Evolutionary conservation across 139 green algal genomes (phyloP), one percentile per base, ranked within the genome.

Genomic region (Micractinium conductrix): DNA sequence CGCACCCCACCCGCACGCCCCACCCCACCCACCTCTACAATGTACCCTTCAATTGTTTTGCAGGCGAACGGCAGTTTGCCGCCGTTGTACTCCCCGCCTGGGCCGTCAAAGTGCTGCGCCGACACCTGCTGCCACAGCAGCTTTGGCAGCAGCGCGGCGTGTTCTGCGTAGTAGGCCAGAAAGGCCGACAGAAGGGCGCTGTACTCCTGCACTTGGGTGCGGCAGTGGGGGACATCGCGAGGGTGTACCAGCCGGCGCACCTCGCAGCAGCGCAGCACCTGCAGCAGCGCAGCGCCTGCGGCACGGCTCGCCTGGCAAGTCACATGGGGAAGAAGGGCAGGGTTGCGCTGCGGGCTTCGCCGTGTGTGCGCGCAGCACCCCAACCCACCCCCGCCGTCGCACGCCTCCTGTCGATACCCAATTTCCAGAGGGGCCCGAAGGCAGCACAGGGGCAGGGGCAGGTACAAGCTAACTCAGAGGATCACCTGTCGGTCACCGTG

Each of bases 101-200:
- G 42, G n/a, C 16, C 9, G 73, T 14, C 73, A 67, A 79, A 79
- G 45, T 79, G 73, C 73, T 79, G 73, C 44, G 73, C 44, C 24
- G 35, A n/a, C 43, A 45, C 65, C 42, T 33, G 45, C 73, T 79
- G 73, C 73, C 73, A 79, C 44, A 79, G 48, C 73, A 65, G 30
- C 45, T 45, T 44, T n/a, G 73, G 73, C 73, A 79, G 45, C 5
- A 8, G 28, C 30, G 48, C 73, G 30, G 73, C 73, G n/a, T 79
- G 44, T 30, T 22, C 10, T 16, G 33, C n/a, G 44, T 67, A 42
- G 30, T 43, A 79, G 30, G 16, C 73, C 9, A 22, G 30, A 65
- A 79, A 79, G 2, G 73, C 73, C 38, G 24, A 33, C 44, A 79
- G 45, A 30, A 6, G 28, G 12, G 14, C 14, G 3, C 19, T 16